A percentile compares a stretch with the other conserved stretches of the same genome.
Conservation (phyloP, 1,284 basidiomycete species). For the Anthracocystis walkeri region DNA sequence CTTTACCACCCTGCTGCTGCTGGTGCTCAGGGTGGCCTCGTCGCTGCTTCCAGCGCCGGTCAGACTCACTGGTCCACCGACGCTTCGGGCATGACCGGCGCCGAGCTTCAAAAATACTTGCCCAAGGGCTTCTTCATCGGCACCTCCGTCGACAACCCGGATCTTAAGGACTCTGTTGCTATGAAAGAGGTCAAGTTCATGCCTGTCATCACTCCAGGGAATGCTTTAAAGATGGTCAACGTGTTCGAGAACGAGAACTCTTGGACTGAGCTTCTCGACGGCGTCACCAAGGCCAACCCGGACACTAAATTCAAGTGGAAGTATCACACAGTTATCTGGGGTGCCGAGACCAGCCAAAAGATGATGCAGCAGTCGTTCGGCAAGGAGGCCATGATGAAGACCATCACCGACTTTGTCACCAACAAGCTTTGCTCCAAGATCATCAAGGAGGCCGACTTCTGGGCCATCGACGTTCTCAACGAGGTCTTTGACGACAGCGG, state of each 20-base stretch:
- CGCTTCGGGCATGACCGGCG: conserved; percentile 36
- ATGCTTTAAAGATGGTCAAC: conserved; percentile 40
- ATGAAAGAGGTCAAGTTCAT: conserved; percentile 23
- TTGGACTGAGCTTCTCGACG: conserved; percentile 35
- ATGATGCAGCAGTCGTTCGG: conserved; percentile 42
- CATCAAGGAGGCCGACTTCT: conserved; percentile 50
- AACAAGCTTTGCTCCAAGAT: conserved; percentile 49
- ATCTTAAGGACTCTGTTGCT: conserved; percentile 34
- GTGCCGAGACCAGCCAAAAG: conserved; percentile 25
- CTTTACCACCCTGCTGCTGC: neutral
- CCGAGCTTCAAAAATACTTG: conserved; percentile 21
- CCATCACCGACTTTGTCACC: conserved; percentile 42
- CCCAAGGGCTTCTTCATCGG: conserved; percentile 46
- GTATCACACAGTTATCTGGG: conserved; percentile 49
- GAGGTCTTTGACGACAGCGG: conserved; percentile 48
- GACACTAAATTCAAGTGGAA: conserved; percentile 24
- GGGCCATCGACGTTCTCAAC: conserved; percentile 49
- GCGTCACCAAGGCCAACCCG: conserved; percentile 17
- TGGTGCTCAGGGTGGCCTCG: neutral
- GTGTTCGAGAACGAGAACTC: conserved; percentile 35
- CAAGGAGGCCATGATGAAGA: conserved; percentile 53
- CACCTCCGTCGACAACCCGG: conserved; percentile 28
- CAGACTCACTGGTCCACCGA: conserved; percentile 46
- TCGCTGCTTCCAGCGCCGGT: conserved; percentile 18
- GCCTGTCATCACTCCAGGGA: conserved; percentile 30